Conservation (phyloP, 1,284 basidiomycete genomes). For the Phylloporus sp. region DNA sequence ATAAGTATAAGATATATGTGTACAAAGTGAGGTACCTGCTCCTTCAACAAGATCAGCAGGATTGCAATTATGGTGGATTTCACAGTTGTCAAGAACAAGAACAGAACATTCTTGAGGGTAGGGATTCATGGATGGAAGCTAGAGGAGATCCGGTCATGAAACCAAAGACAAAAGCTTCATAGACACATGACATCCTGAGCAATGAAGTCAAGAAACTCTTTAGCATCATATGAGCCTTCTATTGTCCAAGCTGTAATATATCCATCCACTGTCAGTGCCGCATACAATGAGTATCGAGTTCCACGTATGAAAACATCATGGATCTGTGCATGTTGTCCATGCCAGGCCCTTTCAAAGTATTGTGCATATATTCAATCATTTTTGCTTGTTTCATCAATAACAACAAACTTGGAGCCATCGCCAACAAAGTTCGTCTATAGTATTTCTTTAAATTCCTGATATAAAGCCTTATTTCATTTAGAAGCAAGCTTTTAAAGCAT, state of each 20-base stretch:
- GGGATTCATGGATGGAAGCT: conserved; percentile 13
- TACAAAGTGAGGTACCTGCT: neutral
- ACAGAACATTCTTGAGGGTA: conserved; percentile 5
- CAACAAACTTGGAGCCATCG: conserved; percentile 30
- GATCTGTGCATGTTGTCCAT: conserved; percentile 16
- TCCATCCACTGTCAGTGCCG: conserved; percentile 2
- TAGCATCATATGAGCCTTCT: conserved; percentile 6
- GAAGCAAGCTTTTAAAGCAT: conserved; percentile 19
- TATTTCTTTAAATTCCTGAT: conserved; percentile 1
- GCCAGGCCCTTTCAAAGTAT: neutral
- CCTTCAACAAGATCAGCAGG: neutral
- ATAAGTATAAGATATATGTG: neutral
- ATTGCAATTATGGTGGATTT: conserved; percentile 12
- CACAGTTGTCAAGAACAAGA: neutral
- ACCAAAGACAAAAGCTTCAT: neutral
- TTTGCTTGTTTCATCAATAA: conserved; percentile 34
- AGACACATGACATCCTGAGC: neutral
- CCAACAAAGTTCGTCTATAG: conserved; percentile 10
- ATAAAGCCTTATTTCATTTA: conserved; percentile 16
- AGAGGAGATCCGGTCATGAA: neutral
- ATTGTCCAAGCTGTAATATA: conserved; percentile 9
- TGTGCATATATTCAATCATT: conserved; percentile 22
- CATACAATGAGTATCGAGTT: conserved; percentile 16
- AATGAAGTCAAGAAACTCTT: conserved; percentile 11
- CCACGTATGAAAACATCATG: neutral